A percentile compares a stretch with the other conserved stretches of the same genome.
Evolutionary conservation across 2,329 filamentous ascomycete species (phyloP).

Genomic region (Aspergillus nomiae): DNA sequence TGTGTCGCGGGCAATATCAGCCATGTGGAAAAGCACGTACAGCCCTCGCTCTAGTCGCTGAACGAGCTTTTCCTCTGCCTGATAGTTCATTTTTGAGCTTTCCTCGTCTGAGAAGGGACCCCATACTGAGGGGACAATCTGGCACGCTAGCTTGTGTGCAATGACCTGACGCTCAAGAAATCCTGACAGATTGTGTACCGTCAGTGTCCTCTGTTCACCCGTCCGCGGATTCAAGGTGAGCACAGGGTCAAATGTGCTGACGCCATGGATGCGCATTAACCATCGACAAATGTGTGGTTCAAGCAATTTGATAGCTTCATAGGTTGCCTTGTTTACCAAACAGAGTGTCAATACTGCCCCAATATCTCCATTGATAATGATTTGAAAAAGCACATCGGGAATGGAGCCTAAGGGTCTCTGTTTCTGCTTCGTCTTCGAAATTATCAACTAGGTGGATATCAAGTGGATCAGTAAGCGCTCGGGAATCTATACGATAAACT

Average conservation of each 20-base stretch:
- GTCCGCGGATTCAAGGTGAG: conserved; percentile 44
- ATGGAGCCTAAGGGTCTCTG: conserved; percentile 24
- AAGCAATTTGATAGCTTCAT: conserved; percentile 27
- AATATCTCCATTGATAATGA: conserved; percentile 30
- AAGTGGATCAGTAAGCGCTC: not conserved
- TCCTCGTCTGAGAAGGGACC: conserved; percentile 28
- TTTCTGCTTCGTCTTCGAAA: conserved; percentile 11
- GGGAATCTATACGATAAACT: not conserved
- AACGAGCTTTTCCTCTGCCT: conserved; percentile 28
- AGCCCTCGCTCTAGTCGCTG: conserved; percentile 29
- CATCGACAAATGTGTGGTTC: conserved; percentile 30
- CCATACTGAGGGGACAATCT: conserved; percentile 31
- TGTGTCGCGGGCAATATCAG: conserved; percentile 25
- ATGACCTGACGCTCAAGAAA: conserved; percentile 26
- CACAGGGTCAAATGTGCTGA: conserved; percentile 59
- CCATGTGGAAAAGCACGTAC: conserved; percentile 33
- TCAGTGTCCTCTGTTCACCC: conserved; percentile 23
- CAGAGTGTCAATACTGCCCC: conserved; percentile 25
- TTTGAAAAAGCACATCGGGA: conserved; percentile 32
- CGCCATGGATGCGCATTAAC: conserved; percentile 49
- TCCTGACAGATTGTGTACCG: conserved; percentile 25
- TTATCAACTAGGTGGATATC: conserved; percentile 10
- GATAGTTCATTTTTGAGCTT: conserved; percentile 26
- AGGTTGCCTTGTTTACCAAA: conserved; percentile 29
- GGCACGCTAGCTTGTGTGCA: conserved; percentile 22